Base-by-base conservation (phyloP, 2,329 filamentous ascomycete genomes). In the Massarina eburnea region DNA sequence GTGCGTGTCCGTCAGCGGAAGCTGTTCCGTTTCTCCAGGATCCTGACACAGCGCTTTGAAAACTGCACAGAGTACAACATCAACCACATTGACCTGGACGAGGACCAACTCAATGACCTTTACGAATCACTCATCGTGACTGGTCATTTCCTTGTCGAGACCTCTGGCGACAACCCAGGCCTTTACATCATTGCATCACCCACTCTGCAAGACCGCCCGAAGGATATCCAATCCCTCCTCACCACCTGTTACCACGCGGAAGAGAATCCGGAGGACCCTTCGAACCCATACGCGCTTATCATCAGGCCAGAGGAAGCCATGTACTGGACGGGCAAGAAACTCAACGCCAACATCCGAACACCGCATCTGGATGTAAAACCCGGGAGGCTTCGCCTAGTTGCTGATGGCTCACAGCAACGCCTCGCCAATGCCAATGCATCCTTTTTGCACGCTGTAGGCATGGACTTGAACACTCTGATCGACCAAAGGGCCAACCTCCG, bases 41-140 rank as follows among this genome's bases (percentile, higher is more conserved):
- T 95, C 66, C 73, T 99, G 43, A 91, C 88, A 58, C 89, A 96
- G 64, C 85, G 92, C 47, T 99, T 99, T 62, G 94, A 99, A 69
- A 97, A 99, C 64, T 89, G 89, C 4, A 95, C 91, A 8, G 94
- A 99, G 69, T 96, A 94, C 71, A 96, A 89, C 68, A 87, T 97
- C 62, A 85, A 87, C 27, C 84, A 88, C 30, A 82, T 91, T 46
- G 75, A 80, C 2, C 80, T 91, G 43, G 75, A 81, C 4, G 78
- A 81, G 8, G 83, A 88, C 24, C 80, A 82, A 49, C 77, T 95
- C 49, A 84, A 85, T 48, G 83, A 88, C 29, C 80, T 99, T 21
- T 88, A 91, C 54, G 88, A 95, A 56, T 83, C 89, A 19, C 79
- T 99, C 8, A 82, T 89, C 10, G 78, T 87, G 33, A 87, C 89